Conservation (phyloP, 306 rosid genomes). For the Cucurbita maxima region DNA sequence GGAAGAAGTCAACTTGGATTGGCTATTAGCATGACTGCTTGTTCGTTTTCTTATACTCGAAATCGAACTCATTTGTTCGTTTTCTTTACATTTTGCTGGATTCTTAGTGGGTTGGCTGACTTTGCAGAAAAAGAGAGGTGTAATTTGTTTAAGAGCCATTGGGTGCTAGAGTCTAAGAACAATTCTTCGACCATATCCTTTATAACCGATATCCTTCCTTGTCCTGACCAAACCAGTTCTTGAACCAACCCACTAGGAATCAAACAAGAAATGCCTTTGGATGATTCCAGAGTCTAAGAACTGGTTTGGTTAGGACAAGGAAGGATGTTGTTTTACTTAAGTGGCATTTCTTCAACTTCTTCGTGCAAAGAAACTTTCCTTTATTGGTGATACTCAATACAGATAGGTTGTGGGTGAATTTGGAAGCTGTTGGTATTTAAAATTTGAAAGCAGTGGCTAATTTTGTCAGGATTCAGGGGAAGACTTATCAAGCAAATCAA, state of each 20-base stretch:
- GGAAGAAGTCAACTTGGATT: neutral
- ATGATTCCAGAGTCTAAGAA: neutral
- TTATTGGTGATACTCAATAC: neutral
- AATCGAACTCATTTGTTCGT: neutral
- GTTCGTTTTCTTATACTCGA: neutral
- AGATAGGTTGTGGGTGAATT: neutral
- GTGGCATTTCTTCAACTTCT: neutral
- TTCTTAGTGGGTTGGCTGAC: neutral
- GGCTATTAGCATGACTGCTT: neutral
- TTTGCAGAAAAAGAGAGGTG: neutral
- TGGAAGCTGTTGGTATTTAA: neutral
- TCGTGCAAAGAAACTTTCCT: neutral
- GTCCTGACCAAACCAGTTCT: no score
- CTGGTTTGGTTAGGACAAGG: neutral
- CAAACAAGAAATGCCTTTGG: no score
- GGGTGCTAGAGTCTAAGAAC: neutral
- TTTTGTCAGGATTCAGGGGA: neutral
- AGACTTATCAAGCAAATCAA: neutral
- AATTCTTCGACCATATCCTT: no score
- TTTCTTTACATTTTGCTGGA: neutral
- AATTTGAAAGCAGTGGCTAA: neutral
- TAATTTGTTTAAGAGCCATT: neutral
- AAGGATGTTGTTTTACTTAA: neutral
- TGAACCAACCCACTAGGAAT: no score
- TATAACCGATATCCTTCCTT: no score